A percentile compares a stretch with the other conserved stretches of the same genome.
These are phyloP conservation scores for Fraxinus angustifolia DNA, from an alignment of 305 asterid genomes.

Conservation along the genomic window DNA sequence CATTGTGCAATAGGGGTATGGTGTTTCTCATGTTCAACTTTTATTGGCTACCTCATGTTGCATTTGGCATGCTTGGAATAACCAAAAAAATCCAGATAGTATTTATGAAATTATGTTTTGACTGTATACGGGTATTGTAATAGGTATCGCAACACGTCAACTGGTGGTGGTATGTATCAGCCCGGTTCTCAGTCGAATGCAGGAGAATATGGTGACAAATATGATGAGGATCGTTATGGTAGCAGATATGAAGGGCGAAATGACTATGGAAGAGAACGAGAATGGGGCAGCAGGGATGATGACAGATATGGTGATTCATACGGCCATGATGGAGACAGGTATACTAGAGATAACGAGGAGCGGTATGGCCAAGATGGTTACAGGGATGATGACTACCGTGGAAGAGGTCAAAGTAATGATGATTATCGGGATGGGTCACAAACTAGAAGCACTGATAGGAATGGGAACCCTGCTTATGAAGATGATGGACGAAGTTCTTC, in stretches of 20 bases:
- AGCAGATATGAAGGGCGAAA: slow-evolving; percentile 56
- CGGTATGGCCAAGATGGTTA: slow-evolving; percentile 60
- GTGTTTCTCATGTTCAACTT: slow-evolving; percentile 1
- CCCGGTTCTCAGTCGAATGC: slow-evolving; percentile 54
- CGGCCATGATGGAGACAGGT: slow-evolving; percentile 71
- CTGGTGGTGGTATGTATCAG: slow-evolving; percentile 64
- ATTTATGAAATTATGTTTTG: not conserved
- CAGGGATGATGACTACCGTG: slow-evolving; percentile 58
- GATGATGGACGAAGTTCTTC: slow-evolving; percentile 82
- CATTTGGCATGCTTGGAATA: slow-evolving; percentile 5
- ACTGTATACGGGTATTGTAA: slow-evolving; percentile 14
- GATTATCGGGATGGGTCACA: slow-evolving; percentile 58
- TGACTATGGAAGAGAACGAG: slow-evolving; percentile 63
- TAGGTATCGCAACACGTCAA: slow-evolving; percentile 64
- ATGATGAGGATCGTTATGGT: slow-evolving; percentile 63
- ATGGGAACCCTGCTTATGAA: slow-evolving; percentile 52
- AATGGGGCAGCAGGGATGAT: slow-evolving; percentile 52
- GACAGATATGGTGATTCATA: slow-evolving; percentile 54
- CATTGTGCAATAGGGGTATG: not conserved
- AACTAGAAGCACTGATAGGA: slow-evolving; percentile 74
- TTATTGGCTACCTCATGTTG: not conserved
- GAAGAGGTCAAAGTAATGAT: slow-evolving; percentile 47
- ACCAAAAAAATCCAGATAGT: not conserved
- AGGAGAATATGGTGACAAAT: slow-evolving; percentile 66
- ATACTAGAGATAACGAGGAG: slow-evolving; percentile 69